Evolutionary conservation across 2,329 filamentous ascomycete genomes (phyloP), one percentile per base, ranked within the genome.

Genomic region (Paraphaeosphaeria sporulosa): DNA sequence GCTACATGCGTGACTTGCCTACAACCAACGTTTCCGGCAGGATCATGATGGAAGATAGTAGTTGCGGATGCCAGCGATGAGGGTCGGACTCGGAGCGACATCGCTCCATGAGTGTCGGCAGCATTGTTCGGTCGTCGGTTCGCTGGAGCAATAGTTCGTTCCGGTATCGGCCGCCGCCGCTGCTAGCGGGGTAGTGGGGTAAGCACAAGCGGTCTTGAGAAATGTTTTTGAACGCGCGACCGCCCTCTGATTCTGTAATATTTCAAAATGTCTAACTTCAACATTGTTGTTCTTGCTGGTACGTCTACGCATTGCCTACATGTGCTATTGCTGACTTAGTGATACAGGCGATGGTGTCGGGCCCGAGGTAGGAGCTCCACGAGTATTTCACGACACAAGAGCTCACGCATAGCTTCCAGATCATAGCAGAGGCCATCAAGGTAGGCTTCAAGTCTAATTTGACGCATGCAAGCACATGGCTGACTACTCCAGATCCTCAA

Each of bases 341-440:
- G 60, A 44, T 32, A 3, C 42, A 79, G 78, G 78, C 68, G 78
- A 80, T 60, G 77, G 78, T 57, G 76, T 77, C 43, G 78, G 78
- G 52, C 78, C 78, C 44, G 78, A 80, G 75, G 78, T 79, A 75
- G 65, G 54, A 64, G 61, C 59, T 52, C 38, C 19, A 27, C 49
- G 42, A 21, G 38, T 51, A 53, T 27, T 48, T 30, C 36, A 19
- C 43, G 13, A 47, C 13, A 12, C 50, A 55, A 21, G 55, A 59
- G 63, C 71, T 75, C 23, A 75, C 63, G 52, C n/a, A 40, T 38
- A 36, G 42, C 30, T 58, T 61, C 25, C 59, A 92, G 91, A 92
- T 97, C 65, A 89, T 93, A 59, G 87, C 88, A 65, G 93, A 97
- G 82, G 93, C 88, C 62, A 81, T 97, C 74, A 96, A 96, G 87